Conservation (phyloP, 805 yeast genomes). For the Myxozyma melibiosi region DNA sequence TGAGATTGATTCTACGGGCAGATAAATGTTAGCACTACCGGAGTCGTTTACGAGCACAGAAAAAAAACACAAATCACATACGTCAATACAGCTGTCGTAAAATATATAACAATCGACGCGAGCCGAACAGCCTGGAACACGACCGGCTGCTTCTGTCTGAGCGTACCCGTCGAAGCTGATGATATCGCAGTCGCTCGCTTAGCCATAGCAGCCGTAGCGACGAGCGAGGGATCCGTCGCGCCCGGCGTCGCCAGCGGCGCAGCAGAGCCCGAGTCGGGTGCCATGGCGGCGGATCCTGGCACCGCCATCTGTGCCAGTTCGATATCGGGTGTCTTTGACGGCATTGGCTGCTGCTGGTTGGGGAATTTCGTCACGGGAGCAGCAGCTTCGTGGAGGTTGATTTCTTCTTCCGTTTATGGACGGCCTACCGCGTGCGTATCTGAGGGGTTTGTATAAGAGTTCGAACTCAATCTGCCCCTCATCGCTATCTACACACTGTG, state of each 20-base stretch:
- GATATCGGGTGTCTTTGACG: constrained; percentile 16
- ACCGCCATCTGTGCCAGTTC: constrained; percentile 15
- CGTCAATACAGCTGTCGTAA: constrained; percentile 28
- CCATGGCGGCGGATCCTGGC: constrained; percentile 2
- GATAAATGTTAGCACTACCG: not conserved
- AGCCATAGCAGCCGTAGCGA: constrained; percentile 7
- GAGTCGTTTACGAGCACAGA: not conserved
- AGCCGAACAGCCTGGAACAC: constrained; percentile 22
- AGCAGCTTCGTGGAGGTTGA: too few relatives aligned
- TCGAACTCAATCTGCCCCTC: too few relatives aligned
- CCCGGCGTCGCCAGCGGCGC: not conserved
- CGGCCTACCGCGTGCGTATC: too few relatives aligned
- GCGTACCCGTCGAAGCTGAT: constrained; percentile 5
- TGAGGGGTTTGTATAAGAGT: too few relatives aligned
- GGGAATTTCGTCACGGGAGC: too few relatives aligned
- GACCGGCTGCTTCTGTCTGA: constrained; percentile 19
- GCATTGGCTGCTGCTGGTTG: not conserved
- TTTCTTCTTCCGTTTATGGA: too few relatives aligned
- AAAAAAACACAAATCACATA: not conserved
- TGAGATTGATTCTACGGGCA: constrained; percentile 22
- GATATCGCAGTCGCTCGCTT: constrained; percentile 3
- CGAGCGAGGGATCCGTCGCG: not conserved
- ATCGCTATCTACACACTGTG: too few relatives aligned
- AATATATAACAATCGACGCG: constrained; percentile 19
- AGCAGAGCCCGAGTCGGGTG: constrained; percentile 5